phyloP scores from a whole-genome alignment of 2,329 filamentous ascomycete genomes.

The Alternaria triticina region DNA sequence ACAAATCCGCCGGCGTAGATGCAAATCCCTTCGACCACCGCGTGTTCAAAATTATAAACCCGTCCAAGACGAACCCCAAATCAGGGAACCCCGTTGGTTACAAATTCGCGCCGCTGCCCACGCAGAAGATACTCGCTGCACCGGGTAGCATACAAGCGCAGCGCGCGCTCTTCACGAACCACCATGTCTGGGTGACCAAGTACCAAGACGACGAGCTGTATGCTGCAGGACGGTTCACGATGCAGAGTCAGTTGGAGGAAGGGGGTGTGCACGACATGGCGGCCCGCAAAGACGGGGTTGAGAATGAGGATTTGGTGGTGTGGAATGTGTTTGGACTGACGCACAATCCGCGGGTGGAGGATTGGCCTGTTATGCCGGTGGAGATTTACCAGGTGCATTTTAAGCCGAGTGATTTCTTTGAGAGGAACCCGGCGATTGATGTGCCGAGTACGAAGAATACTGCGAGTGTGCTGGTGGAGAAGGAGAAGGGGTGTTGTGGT shows the following conservation, averaged over 20 bases:
- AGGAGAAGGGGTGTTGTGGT: conserved; percentile 27
- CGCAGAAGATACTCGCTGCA: conserved; percentile 58
- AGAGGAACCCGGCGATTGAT: conserved; percentile 60
- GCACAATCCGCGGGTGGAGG: conserved; percentile 59
- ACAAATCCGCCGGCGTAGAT: conserved; percentile 57
- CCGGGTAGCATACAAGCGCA: conserved; percentile 53
- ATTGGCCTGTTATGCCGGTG: conserved; percentile 59
- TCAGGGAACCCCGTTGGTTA: conserved; percentile 56
- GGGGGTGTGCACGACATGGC: conserved; percentile 55
- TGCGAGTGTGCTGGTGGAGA: conserved; percentile 36
- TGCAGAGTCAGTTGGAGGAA: conserved; percentile 53
- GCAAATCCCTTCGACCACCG: conserved; percentile 63
- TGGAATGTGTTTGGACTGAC: conserved; percentile 60
- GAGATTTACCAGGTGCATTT: conserved; percentile 58
- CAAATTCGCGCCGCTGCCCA: conserved; percentile 56
- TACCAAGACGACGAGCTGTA: conserved; percentile 60
- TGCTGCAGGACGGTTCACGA: conserved; percentile 56
- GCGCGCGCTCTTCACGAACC: conserved; percentile 57
- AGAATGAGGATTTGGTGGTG: conserved; percentile 56
- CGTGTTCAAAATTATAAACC: conserved; percentile 62
- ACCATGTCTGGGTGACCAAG: conserved; percentile 62
- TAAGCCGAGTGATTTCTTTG: conserved; percentile 62
- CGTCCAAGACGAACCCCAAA: conserved; percentile 52
- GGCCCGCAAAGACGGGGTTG: conserved; percentile 51
- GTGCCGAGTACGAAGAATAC: conserved; percentile 52